Conservation (phyloP, 1,139 yeast species). For the Pichia sp. region DNA sequence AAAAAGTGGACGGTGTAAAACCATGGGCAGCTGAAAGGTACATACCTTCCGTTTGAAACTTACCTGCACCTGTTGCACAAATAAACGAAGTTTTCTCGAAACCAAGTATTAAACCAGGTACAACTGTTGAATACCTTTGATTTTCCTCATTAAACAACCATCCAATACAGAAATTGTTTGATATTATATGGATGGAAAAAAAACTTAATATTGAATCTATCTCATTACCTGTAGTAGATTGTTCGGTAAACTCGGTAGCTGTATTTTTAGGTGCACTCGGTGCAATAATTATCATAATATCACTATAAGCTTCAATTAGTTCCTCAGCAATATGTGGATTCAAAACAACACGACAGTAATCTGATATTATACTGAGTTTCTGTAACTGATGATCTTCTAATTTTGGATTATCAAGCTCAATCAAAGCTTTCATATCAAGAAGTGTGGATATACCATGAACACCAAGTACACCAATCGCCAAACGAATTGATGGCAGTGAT, state of each 20-base stretch:
- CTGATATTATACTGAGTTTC: slow-evolving; percentile 51
- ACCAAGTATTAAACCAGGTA: slow-evolving; percentile 69
- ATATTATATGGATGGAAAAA: slow-evolving; percentile 49
- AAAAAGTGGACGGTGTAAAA: slow-evolving; percentile 41
- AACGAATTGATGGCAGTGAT: slow-evolving; percentile 35
- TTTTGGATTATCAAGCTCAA: slow-evolving; percentile 34
- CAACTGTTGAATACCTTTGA: slow-evolving; percentile 24
- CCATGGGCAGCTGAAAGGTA: slow-evolving; percentile 65
- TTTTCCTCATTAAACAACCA: slow-evolving; percentile 52
- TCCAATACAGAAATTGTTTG: slow-evolving; percentile 66
- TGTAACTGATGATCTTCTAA: slow-evolving; percentile 28
- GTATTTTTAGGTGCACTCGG: slow-evolving; percentile 1
- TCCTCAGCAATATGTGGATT: slow-evolving; percentile 39
- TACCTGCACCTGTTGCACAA: slow-evolving; percentile 55
- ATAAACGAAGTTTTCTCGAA: slow-evolving; percentile 64
- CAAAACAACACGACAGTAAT: slow-evolving; percentile 49
- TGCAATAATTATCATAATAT: slow-evolving; percentile 2
- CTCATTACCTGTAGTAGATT: no score
- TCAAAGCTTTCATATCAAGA: slow-evolving; percentile 35
- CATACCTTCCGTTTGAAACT: slow-evolving; percentile 56
- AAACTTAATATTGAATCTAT: slow-evolving; percentile 26
- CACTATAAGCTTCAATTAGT: slow-evolving; percentile 18
- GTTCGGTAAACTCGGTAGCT: slow-evolving; percentile 4
- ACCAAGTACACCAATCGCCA: slow-evolving; percentile 24
- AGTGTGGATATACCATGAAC: slow-evolving; percentile 25